Conservation (phyloP, 2,329 filamentous ascomycete species). For the Trichoderma breve region DNA sequence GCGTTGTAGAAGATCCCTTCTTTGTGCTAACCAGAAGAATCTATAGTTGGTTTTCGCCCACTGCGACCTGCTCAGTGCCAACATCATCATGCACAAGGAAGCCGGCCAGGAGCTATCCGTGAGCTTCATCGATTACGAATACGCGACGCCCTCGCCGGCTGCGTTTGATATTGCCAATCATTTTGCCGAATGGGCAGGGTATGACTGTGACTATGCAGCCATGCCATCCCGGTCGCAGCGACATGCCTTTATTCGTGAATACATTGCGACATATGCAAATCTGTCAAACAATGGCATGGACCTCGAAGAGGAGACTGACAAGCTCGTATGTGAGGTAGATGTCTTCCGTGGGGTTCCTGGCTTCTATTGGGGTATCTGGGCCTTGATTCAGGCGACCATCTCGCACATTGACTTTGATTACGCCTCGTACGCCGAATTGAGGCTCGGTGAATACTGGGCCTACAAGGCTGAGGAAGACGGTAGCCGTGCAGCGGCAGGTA, state of each 20-base stretch:
- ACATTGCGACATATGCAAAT: slow-evolving; percentile 71
- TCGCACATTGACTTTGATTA: slow-evolving; percentile 98
- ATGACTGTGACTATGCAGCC: slow-evolving; percentile 85
- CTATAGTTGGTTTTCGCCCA: slow-evolving; percentile 82
- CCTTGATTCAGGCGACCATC: slow-evolving; percentile 89
- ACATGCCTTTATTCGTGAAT: slow-evolving; percentile 77
- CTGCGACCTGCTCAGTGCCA: slow-evolving; percentile 93
- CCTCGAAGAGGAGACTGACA: slow-evolving; percentile 61
- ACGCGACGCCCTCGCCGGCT: slow-evolving; percentile 88
- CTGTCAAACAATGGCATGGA: slow-evolving; percentile 46
- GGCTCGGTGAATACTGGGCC: slow-evolving; percentile 88
- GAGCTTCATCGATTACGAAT: slow-evolving; percentile 97
- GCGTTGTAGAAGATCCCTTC: neutral
- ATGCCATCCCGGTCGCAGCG: slow-evolving; percentile 77
- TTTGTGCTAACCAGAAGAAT: neutral
- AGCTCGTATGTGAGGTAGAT: slow-evolving; percentile 79
- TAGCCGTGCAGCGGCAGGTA: slow-evolving; percentile 49
- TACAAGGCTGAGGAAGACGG: slow-evolving; percentile 77
- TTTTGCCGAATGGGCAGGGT: slow-evolving; percentile 97
- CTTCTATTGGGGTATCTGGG: slow-evolving; percentile 92
- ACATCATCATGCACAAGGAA: slow-evolving; percentile 75
- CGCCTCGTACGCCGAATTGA: slow-evolving; percentile 79
- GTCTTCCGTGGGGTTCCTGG: slow-evolving; percentile 84
- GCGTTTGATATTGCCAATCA: slow-evolving; percentile 98
- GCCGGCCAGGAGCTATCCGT: slow-evolving; percentile 41